Evolutionary conservation across 2,329 filamentous ascomycete genomes (phyloP), one percentile per base, ranked within the genome.

Genomic region (Colletotrichum siamense): DNA sequence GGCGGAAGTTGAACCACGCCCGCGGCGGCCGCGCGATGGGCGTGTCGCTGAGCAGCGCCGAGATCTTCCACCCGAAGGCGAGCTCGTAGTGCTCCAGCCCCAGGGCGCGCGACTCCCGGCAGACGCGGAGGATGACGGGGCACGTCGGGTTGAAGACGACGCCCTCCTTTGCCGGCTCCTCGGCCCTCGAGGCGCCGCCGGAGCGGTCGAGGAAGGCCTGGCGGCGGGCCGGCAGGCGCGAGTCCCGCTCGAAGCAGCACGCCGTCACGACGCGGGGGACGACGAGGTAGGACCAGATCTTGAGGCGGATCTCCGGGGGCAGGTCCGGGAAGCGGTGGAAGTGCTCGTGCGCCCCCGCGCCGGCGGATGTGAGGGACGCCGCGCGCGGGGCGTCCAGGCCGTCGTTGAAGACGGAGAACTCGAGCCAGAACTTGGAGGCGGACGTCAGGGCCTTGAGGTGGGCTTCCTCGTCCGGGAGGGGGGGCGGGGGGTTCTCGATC

Each of bases 1-100:
- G 81, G 28, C 73, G 80, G 80, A 87, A 90, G 82, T 88, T 87
- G 86, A 90, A 90, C 84, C 85, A 89, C 16, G 86, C 84, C 32
- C 82, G 82, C 3, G 87, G 82, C 12, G 83, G 82, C 22, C 81
- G 83, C 80, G 81, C 83, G 70, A 82, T 77, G 52, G 82, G 82
- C 75, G 81, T 82, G 76, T 81, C 82, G 49, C 81, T 81, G 34
- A 87, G 81, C 26, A 86, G 82, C 71, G 82, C 84, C 22, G 87
- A 88, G 65, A 88, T 84, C 74, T 84, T 85, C 88, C 88, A 90
- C 66, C 83, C 79, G 78, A 90, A 89, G 13, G 87, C 82, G 44
- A 84, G 85, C 79, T 87, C 85, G 82, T 90, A 90, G 80, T 85
- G 86, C 24, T 77, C 72, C 32, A 87, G 83, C 4, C 85, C 88